Percentiles rank a stretch among this genome's conserved stretches.
Conservation (phyloP, 1,139 yeast species). For the Eremothecium gossypii region DNA sequence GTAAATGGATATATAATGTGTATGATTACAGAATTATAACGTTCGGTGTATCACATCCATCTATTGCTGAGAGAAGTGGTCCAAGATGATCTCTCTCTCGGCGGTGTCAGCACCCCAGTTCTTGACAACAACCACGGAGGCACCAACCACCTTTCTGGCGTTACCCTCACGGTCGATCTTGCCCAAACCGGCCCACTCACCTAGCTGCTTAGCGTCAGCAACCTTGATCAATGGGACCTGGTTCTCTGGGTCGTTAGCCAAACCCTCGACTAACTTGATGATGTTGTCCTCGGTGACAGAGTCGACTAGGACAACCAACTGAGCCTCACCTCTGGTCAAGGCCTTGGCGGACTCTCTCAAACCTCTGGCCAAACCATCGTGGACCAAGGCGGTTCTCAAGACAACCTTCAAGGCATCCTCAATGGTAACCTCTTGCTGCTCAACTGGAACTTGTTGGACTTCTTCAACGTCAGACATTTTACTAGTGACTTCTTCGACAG, state of each 20-base stretch:
- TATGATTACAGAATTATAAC: neutral
- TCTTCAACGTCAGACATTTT: constrained; percentile 81
- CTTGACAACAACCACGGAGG: constrained; percentile 98
- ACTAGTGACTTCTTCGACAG: constrained; percentile 80
- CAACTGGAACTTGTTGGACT: constrained; percentile 73
- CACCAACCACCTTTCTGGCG: constrained; percentile 99
- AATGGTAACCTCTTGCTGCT: constrained; percentile 80
- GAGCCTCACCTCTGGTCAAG: constrained; percentile 94
- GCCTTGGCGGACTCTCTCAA: constrained; percentile 99
- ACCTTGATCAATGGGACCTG: constrained; percentile 98
- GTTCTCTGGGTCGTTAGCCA: constrained; percentile 95
- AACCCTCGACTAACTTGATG: constrained; percentile 97
- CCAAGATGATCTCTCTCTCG: constrained; percentile 94
- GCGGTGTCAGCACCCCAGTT: constrained; percentile 99
- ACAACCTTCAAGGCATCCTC: constrained; percentile 99
- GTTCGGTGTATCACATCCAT: constrained; percentile 4
- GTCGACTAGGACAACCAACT: constrained; percentile 95
- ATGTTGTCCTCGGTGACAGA: constrained; percentile 97
- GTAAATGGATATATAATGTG: neutral
- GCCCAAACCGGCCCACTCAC: constrained; percentile 99
- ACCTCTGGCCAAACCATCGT: constrained; percentile 99
- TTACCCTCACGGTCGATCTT: constrained; percentile 99
- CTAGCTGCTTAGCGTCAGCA: constrained; percentile 98
- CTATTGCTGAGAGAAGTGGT: constrained; percentile 85
- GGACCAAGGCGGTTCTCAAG: constrained; percentile 94